Conservation (phyloP, 2,329 filamentous ascomycete genomes). For the Aspergillus sp. region DNA sequence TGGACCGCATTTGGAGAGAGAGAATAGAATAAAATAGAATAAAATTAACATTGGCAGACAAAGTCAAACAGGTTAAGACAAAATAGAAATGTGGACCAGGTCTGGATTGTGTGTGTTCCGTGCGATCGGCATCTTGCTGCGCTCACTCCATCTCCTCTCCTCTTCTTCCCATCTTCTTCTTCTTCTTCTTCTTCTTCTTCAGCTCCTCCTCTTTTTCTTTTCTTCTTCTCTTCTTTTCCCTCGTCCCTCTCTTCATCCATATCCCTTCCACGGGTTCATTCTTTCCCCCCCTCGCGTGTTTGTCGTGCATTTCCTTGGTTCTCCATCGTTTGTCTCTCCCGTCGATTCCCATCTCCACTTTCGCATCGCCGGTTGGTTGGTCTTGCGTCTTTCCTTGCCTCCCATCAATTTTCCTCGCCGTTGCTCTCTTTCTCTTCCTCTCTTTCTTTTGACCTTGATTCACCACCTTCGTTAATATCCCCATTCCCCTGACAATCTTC, state of each 20-base stretch:
- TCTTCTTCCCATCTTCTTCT: not conserved
- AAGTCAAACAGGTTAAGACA: too few species aligned
- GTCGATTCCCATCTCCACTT: too few species aligned
- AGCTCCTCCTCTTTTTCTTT: not conserved
- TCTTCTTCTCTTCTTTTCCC: not conserved
- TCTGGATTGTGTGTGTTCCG: not conserved
- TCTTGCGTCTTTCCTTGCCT: too few species aligned
- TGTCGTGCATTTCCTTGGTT: not conserved
- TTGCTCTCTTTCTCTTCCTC: not conserved
- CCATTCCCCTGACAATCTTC: not conserved
- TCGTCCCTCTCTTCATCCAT: not conserved
- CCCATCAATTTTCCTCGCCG: not conserved
- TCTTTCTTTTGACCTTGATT: not conserved
- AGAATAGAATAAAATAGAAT: too few species aligned
- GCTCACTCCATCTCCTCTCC: not conserved
- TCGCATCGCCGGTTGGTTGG: too few species aligned
- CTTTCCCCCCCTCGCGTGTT: not conserved
- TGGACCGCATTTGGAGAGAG: too few species aligned
- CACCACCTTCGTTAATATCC: not conserved
- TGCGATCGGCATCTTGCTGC: slow-evolving; percentile 4
- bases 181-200: not conserved
- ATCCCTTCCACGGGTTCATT: not conserved
- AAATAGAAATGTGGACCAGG: too few species aligned
- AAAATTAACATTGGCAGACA: too few species aligned
- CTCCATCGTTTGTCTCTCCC: too few species aligned